Evolutionary conservation across 148 eudicot genomes (phyloP).

Genomic region (Rhododendron griersonianum): DNA sequence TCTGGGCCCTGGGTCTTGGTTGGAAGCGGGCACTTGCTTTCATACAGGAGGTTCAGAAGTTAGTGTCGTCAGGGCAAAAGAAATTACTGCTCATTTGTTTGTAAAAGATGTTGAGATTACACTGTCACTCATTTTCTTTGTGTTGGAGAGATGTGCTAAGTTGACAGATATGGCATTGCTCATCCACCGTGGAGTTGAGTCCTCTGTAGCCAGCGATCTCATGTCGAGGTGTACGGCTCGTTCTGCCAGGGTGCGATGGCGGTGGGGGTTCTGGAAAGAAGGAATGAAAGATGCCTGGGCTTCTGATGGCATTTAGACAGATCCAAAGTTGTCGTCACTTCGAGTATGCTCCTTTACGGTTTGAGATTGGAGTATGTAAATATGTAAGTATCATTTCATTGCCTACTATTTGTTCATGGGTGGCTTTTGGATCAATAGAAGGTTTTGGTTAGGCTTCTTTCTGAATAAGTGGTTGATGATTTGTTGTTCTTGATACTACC

Average conservation of each 20-base stretch:
- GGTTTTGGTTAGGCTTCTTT: not conserved
- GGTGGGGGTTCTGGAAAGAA: conserved; percentile 71
- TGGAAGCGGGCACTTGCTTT: conserved; percentile 36
- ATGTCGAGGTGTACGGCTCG: conserved; percentile 32
- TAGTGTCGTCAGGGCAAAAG: conserved; percentile 17
- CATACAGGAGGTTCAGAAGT: conserved; percentile 17
- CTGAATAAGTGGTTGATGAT: not conserved
- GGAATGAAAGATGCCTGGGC: conserved; percentile 53
- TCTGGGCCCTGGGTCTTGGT: conserved; percentile 45
- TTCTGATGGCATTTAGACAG: conserved; percentile 8
- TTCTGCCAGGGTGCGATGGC: conserved; percentile 42
- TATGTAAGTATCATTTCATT: not conserved
- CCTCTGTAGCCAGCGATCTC: conserved; percentile 25
- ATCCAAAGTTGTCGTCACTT: not conserved
- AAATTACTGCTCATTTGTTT: conserved; percentile 36
- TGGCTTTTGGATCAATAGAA: not conserved
- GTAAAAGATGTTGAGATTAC: conserved; percentile 34
- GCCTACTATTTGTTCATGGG: not conserved
- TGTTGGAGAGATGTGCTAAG: conserved; percentile 35
- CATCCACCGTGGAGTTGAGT: conserved; percentile 43
- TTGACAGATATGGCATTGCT: conserved; percentile 38
- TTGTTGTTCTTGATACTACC: not conserved
- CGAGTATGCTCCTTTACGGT: not conserved
- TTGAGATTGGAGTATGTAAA: not conserved
- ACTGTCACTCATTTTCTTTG: conserved; percentile 31